phyloP scores from a whole-genome alignment of 257 asterid genomes.

The Solanum virginianum region DNA sequence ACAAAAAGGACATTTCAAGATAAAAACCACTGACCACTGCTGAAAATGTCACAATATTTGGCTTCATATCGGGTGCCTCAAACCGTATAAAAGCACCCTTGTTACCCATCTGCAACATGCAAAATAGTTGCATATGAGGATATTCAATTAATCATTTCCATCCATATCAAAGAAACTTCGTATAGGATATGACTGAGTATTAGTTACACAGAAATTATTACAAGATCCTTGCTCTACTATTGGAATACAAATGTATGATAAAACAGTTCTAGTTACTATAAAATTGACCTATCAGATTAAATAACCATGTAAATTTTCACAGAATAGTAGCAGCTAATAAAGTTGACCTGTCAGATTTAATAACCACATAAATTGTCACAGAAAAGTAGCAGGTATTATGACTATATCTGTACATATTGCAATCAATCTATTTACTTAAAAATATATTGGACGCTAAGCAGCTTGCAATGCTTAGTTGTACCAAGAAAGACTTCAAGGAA shows the following conservation, averaged over 20 bases:
- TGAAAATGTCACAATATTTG: slow-evolving; percentile 74
- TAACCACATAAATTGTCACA: neutral
- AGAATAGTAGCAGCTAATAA: neutral
- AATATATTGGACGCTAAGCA: neutral
- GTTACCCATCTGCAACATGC: slow-evolving; percentile 83
- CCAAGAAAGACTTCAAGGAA: neutral
- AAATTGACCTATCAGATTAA: neutral
- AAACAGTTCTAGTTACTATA: neutral
- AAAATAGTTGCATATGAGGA: slow-evolving; percentile 5
- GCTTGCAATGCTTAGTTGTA: neutral
- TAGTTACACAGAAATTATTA: neutral
- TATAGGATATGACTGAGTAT: neutral
- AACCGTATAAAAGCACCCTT: slow-evolving; percentile 96
- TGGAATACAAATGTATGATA: neutral
- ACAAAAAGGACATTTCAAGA: neutral
- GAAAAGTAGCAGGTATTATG: neutral
- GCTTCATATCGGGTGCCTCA: slow-evolving; percentile 85
- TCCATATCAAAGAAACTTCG: neutral
- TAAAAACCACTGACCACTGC: slow-evolving; percentile 74
- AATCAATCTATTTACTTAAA: neutral
- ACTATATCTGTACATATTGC: neutral
- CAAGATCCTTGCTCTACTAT: neutral
- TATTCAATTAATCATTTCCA: neutral
- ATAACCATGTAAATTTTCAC: neutral
- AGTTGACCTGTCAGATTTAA: neutral